Base-by-base conservation (phyloP, 495 filamentous ascomycete species). In the Aspergillus nanangensis region DNA sequence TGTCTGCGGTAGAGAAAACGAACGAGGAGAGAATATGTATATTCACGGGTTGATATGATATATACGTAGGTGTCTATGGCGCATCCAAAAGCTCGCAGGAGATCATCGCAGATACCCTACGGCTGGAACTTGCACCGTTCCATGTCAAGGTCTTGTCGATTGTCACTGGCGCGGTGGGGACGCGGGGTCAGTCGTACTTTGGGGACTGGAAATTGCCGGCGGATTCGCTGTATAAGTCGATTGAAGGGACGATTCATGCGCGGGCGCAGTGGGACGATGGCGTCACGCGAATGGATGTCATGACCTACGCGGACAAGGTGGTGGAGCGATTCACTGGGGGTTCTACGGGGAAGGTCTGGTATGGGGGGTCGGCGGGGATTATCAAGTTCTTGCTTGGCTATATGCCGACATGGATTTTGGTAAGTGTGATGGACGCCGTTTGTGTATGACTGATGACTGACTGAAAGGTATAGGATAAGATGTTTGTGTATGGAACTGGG, bases 11-110 rank as follows among this genome's bases (percentile, higher is more conserved):
- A 13, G 13, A 13, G 27, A 13, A 31, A 31, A 31, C 8, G 27
- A 13, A 31, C 13, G 13, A 13, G 27, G 27, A 8, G 27, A 8
- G 27, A 31, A 31, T 31, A 13, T 31, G 27, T 48, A 3, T 27
- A 10, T 5, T 29, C 7, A 4, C 31, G 17, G 18, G 23, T 13
- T 13, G 10, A 29, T 5, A 9, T 38, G 19, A 8, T 41, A 13
- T 10, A 8, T 31, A 9, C 20, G n/a, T 29, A 49, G 50, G 44
- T 10, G 35, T 62, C 20, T 81, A 81, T 59, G 70, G 67, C 47
- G 73, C 77, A 8, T 74, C 68, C 41, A 84, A 83, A 55, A 72
- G 69, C 0, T 77, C 80, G 5, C 54, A 77, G 2, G 58, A 71
- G 29, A 59, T 63, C 17, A 58, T 74, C n/a, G 57, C 60, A 8